Evolutionary conservation across 2,329 filamentous ascomycete genomes (phyloP).

Genomic region (Davidsoniella neocaledoniae): DNA sequence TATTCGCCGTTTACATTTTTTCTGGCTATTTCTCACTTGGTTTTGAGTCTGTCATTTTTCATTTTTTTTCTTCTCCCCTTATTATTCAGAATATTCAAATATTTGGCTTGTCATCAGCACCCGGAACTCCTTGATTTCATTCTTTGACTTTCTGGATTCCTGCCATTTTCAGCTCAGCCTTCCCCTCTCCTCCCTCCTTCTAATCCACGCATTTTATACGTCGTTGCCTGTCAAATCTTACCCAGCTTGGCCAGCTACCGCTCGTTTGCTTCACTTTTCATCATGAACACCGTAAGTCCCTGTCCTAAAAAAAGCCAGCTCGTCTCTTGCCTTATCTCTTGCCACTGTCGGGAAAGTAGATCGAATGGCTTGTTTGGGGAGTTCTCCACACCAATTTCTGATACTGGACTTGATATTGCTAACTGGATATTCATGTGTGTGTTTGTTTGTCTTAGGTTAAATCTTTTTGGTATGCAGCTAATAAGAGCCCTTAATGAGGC

Average conservation of each 20-base stretch:
- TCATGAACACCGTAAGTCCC: conserved; percentile 38
- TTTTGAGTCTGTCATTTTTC: no score
- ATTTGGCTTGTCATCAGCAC: not conserved
- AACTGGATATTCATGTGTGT: conserved; percentile 3
- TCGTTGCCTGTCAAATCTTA: not conserved
- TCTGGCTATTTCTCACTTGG: no score
- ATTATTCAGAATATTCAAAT: not conserved
- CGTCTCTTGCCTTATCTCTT: not conserved
- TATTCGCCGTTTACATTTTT: conserved; percentile 1
- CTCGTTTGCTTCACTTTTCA: conserved; percentile 9
- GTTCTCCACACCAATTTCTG: no score
- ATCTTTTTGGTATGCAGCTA: conserved; percentile 43
- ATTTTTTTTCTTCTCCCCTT: no score
- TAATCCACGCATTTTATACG: conserved; percentile 6
- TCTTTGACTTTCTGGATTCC: not conserved
- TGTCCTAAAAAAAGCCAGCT: not conserved
- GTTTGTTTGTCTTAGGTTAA: conserved; percentile 32
- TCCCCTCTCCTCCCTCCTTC: conserved; percentile 1
- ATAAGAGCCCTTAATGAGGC: not conserved
- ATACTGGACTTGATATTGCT: conserved; percentile 8
- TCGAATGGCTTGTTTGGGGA: no score
- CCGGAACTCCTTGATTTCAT: not conserved
- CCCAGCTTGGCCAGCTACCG: no score
- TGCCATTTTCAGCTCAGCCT: not conserved
- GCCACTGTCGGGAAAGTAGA: not conserved